A percentile compares a stretch with the other conserved stretches of the same genome.
These are phyloP conservation scores for Candida boleticola DNA, from an alignment of 805 yeast species.

Conservation along the genomic window DNA sequence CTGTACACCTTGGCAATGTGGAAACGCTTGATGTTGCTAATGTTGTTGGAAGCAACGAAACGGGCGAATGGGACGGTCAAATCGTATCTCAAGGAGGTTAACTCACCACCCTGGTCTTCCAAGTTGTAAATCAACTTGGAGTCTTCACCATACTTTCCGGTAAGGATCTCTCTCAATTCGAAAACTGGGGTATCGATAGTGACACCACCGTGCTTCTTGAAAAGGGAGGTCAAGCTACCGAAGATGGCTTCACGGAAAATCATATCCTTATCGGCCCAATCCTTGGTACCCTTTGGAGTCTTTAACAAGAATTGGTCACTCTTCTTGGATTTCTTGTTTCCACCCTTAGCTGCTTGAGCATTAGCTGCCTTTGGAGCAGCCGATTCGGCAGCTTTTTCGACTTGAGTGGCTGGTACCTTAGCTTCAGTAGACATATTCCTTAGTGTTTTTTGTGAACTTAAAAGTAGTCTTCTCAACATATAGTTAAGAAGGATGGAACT, in stretches of 20 bases:
- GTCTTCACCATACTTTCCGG: constrained; percentile 99
- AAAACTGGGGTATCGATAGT: constrained; percentile 98
- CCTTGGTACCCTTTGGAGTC: constrained; percentile 96
- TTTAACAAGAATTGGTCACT: constrained; percentile 71
- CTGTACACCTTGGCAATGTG: constrained; percentile 98
- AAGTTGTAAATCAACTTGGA: constrained; percentile 93
- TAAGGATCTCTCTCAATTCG: constrained; percentile 89
- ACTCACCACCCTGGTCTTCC: constrained; percentile 98
- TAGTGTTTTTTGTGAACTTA: constrained; percentile 5
- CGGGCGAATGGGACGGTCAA: constrained; percentile 98
- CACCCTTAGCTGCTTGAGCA: constrained; percentile 7
- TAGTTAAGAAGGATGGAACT: constrained; percentile 8
- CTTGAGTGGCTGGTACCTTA: background rate
- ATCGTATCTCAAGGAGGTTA: constrained; percentile 93
- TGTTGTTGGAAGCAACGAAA: constrained; percentile 92
- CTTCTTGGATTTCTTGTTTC: constrained; percentile 38
- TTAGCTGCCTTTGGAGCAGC: constrained; percentile 10
- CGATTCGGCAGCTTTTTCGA: background rate
- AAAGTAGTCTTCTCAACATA: constrained; percentile 14
- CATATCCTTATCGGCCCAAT: constrained; percentile 99
- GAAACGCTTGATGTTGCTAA: constrained; percentile 85
- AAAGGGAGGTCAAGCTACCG: constrained; percentile 63
- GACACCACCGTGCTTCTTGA: constrained; percentile 96
- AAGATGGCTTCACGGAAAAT: constrained; percentile 88
- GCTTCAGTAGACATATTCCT: constrained; percentile 23